These are phyloP conservation scores for Candida dajiaensis DNA, from an alignment of 805 yeast species.

Conservation along the genomic window DNA sequence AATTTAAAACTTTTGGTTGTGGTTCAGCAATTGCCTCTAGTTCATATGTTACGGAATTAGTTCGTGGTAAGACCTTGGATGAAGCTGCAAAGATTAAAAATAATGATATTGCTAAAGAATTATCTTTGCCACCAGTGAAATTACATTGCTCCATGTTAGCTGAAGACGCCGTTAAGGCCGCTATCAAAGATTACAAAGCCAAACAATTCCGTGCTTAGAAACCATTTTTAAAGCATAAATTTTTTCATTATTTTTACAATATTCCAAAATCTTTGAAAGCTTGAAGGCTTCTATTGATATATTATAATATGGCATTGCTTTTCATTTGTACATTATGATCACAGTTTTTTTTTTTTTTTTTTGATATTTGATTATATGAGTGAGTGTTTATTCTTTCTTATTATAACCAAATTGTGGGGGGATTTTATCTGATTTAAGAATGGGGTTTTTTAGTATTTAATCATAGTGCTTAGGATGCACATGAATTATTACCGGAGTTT, in stretches of 20 bases:
- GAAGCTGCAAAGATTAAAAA: slow-evolving; percentile 92
- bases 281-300: no score
- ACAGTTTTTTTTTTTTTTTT: no score
- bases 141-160: slow-evolving; percentile 98
- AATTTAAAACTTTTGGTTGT: slow-evolving; percentile 98
- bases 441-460: neutral
- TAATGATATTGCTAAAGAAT: slow-evolving; percentile 90
- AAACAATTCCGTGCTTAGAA: slow-evolving; percentile 50
- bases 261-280: no score
- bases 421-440: neutral
- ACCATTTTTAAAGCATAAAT: no score
- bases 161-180: slow-evolving; percentile 97
- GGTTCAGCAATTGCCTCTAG: slow-evolving; percentile 97
- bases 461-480: neutral
- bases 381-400: no score
- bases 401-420: no score
- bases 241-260: no score
- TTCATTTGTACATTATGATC: neutral
- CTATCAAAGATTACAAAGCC: slow-evolving; percentile 88
- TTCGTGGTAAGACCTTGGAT: slow-evolving; percentile 89
- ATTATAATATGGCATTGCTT: neutral
- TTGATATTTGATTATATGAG: no score
- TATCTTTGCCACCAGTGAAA: slow-evolving; percentile 94
- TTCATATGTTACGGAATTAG: slow-evolving; percentile 90
- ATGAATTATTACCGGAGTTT: neutral